These are phyloP conservation scores for Theileria parva DNA, from an alignment of 169 alveolate genomes.

Conservation along the genomic window DNA sequence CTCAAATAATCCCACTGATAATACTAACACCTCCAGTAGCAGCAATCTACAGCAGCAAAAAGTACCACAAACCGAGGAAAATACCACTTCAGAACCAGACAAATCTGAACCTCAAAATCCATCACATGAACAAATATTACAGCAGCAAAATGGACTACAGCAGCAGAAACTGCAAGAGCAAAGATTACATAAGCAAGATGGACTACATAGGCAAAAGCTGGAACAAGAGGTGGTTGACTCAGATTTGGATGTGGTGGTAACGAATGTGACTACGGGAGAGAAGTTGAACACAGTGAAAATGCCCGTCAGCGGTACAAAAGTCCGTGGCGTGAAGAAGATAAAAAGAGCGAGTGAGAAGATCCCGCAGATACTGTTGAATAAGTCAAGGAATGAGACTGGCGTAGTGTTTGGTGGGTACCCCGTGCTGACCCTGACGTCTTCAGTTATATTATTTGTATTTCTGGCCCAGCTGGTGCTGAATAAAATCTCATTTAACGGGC, in stretches of 20 bases:
- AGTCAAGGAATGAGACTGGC: not conserved
- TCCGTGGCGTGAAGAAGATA: not conserved
- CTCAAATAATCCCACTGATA: not conserved
- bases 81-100: not conserved
- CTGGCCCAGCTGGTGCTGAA: constrained; percentile 53
- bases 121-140: too few species aligned
- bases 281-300: too few species aligned
- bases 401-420: not conserved
- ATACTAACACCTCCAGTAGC: too few species aligned
- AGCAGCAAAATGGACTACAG: too few species aligned
- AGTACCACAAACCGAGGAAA: not conserved
- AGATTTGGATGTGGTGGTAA: too few species aligned
- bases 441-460: not conserved
- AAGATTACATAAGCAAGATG: too few species aligned
- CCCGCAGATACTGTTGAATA: not conserved
- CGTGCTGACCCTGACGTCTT: not conserved
- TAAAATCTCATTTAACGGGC: constrained; percentile 78
- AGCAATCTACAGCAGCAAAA: not conserved
- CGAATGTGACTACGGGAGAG: too few species aligned
- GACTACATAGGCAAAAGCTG: too few species aligned
- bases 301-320: too few species aligned
- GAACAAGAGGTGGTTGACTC: too few species aligned
- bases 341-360: not conserved
- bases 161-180: too few species aligned
- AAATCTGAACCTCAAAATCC: not conserved